A percentile compares a stretch with the other conserved stretches of the same genome.
phyloP scores from a whole-genome alignment of 1,139 yeast genomes.

The Kurtzmaniella quercitrusa region DNA sequence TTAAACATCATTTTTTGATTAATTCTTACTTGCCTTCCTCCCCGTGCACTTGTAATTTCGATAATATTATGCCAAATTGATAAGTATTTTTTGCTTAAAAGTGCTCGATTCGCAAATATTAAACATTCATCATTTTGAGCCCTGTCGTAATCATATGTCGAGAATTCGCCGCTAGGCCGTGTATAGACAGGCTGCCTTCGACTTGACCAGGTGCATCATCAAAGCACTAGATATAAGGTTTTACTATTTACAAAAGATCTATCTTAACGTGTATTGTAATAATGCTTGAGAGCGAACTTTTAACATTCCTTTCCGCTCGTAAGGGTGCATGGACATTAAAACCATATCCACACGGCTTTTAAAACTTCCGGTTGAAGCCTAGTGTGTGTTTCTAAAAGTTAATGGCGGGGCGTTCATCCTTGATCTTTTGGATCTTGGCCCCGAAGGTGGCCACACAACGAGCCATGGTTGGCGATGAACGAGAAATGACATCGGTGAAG shows the following conservation, averaged over 20 bases:
- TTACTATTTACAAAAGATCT: not conserved
- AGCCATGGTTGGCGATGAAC: constrained; percentile 91
- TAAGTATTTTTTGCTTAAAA: too few relatives aligned
- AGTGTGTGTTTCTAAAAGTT: constrained; percentile 20
- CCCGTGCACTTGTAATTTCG: too few relatives aligned
- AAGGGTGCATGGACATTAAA: not conserved
- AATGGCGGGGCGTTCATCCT: constrained; percentile 46
- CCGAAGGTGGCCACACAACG: constrained; percentile 70
- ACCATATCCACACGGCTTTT: not conserved
- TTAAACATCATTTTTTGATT: too few relatives aligned
- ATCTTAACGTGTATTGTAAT: constrained; percentile 1
- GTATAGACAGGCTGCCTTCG: too few relatives aligned
- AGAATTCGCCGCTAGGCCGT: too few relatives aligned
- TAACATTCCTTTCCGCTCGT: constrained; percentile 1
- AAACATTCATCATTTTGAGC: too few relatives aligned
- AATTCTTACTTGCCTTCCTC: too few relatives aligned
- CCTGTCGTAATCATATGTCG: too few relatives aligned
- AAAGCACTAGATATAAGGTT: too few relatives aligned
- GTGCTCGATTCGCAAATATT: too few relatives aligned
- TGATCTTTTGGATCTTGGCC: constrained; percentile 56
- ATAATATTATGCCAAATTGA: too few relatives aligned
- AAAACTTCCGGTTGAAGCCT: not conserved
- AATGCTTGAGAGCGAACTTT: constrained; percentile 2
- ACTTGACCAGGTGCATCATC: too few relatives aligned
- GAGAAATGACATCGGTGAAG: constrained; percentile 83